Evolutionary conservation across 805 yeast species (phyloP), one percentile per base, ranked within the genome.

Genomic region (Cyberlindnera mycetangii): DNA sequence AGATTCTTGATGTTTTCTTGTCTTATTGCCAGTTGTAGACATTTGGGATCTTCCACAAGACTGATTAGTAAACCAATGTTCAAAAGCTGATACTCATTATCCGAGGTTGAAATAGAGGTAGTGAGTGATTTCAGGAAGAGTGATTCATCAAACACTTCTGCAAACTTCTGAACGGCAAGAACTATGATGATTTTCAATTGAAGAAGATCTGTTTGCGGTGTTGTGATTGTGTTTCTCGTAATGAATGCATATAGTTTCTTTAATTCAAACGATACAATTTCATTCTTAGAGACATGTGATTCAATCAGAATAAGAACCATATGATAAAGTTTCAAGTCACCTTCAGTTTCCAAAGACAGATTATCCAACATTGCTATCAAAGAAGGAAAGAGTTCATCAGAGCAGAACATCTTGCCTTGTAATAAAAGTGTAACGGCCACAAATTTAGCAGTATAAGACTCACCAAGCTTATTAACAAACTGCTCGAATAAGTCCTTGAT

Each of bases 21-120:
- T 10, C 27, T 32, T 1, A 32, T 10, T 0, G 37, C 5, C 9
- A n/a, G 20, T n/a, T 36, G 12, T 3, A 47, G 21, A 20, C 56
- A 47, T 2, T 16, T 11, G 0, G 37, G 24, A 11, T 50, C 44
- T 14, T 56, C 61, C 2, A 49, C 24, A 9, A 60, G 47, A 20
- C 52, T 52, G 10, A 59, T 42, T 12, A 60, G 18, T 0, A 60
- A 42, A 1, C 64, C 64, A 28, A 55, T 35, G 22, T 45, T 44
- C 19, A 58, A 41, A 5, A 56, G 24, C 9, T 51, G 49, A 1
- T 52, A 28, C n/a, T 56, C 53, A 7, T 48, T 41, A 8, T 45
- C 31, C 1, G 15, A n/a, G 1, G 45, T 39, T 7, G 24, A 10
- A 4, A 31, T 14, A 2, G 38, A 36, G 2, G 12, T 19, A 10